Conservation (phyloP, 495 filamentous ascomycete genomes). For the Penicilliopsis zonata region DNA sequence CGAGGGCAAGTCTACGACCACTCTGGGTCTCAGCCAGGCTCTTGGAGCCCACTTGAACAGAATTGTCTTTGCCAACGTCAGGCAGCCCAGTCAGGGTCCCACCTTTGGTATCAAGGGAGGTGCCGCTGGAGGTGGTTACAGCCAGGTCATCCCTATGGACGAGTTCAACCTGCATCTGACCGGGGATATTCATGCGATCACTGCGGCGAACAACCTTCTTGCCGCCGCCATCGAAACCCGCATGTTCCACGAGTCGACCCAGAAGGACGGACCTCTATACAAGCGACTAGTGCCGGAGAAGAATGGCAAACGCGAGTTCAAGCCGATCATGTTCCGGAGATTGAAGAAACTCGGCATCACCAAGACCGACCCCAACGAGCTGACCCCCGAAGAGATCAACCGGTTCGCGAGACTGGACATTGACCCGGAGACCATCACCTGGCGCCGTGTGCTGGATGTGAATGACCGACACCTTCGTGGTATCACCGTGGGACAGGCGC, state of each 20-base stretch:
- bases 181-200: slow-evolving; percentile 95
- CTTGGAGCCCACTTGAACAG: slow-evolving; percentile 78
- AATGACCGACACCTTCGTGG: slow-evolving; percentile 90
- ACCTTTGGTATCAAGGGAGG: slow-evolving; percentile 99
- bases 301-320: slow-evolving; percentile 79
- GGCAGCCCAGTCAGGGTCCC: slow-evolving; percentile 92
- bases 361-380: slow-evolving; percentile 82
- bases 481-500: slow-evolving; percentile 74
- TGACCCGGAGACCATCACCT: slow-evolving; percentile 93
- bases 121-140: slow-evolving; percentile 93
- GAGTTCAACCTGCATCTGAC: slow-evolving; percentile 98
- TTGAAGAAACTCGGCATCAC: slow-evolving; percentile 90
- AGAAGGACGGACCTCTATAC: slow-evolving; percentile 85
- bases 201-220: slow-evolving; percentile 95
- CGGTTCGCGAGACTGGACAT: slow-evolving; percentile 90
- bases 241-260: slow-evolving; percentile 94
- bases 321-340: slow-evolving; percentile 81
- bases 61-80: slow-evolving; percentile 88
- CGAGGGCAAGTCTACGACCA: slow-evolving; percentile 98
- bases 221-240: slow-evolving; percentile 95
- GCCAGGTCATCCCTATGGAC: slow-evolving; percentile 98
- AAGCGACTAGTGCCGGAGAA: slow-evolving; percentile 78
- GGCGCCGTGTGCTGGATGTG: slow-evolving; percentile 91
- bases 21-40: slow-evolving; percentile 90
- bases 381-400: slow-evolving; percentile 78